Percentiles rank a stretch among this genome's conserved stretches.
Conservation (phyloP, 2,329 filamentous ascomycete species). For the Dothidotthia symphoricarpi region DNA sequence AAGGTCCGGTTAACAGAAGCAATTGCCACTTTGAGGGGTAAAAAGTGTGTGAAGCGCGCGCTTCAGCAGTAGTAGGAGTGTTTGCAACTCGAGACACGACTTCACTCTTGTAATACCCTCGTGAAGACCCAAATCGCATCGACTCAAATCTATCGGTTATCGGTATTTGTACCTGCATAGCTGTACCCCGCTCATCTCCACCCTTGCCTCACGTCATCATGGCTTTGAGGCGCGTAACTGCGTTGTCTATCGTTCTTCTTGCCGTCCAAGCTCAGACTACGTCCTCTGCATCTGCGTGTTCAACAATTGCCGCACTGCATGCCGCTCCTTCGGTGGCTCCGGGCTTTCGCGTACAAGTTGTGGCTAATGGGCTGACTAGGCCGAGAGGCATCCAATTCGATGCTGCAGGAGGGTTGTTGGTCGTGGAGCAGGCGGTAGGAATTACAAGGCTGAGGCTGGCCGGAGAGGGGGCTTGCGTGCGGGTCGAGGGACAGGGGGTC, state of each 20-base stretch:
- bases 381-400: constrained; percentile 53
- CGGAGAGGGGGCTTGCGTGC: constrained; percentile 31
- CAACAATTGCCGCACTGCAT: constrained; percentile 40
- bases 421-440: constrained; percentile 46
- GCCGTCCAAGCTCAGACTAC: constrained; percentile 25
- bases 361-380: constrained; percentile 46
- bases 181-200: not conserved
- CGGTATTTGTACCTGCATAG: not conserved
- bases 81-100: too few species aligned
- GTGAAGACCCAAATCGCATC: too few species aligned
- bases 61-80: too few species aligned
- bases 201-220: constrained; percentile 6
- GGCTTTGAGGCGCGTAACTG: constrained; percentile 27
- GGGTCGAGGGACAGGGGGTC: constrained; percentile 20
- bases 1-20: too few species aligned
- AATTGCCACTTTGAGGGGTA: too few species aligned
- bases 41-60: too few species aligned
- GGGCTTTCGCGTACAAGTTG: constrained; percentile 46
- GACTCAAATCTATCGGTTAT: too few species aligned
- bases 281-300: constrained; percentile 30
- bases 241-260: constrained; percentile 21
- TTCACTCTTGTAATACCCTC: too few species aligned
- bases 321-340: constrained; percentile 44
- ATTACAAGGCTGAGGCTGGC: constrained; percentile 42
- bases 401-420: constrained; percentile 48